Conservation (phyloP, 176 grass and related monocot species). For the barley (Hordeum vulgare) region DNA sequence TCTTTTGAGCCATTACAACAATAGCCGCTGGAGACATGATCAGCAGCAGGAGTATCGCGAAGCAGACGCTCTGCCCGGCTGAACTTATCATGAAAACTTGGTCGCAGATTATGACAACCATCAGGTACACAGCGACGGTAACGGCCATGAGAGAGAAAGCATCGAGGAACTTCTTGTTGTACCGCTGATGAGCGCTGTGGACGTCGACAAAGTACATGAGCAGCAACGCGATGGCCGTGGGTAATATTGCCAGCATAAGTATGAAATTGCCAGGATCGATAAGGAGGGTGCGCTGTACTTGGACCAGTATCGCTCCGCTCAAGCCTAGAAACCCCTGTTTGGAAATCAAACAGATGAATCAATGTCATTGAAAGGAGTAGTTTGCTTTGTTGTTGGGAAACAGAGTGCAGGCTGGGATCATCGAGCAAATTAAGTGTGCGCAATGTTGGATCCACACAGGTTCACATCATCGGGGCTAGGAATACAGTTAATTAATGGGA, state of each 20-base stretch:
- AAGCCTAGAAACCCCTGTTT: slow-evolving; percentile 80
- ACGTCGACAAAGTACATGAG: slow-evolving; percentile 73
- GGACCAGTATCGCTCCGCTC: slow-evolving; percentile 81
- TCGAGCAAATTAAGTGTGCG: not conserved
- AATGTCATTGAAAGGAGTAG: not conserved
- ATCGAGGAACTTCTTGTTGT: slow-evolving; percentile 66
- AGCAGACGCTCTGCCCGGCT: slow-evolving; percentile 36
- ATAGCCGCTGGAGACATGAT: slow-evolving; percentile 42
- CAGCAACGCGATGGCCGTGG: slow-evolving; percentile 47
- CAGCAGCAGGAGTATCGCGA: slow-evolving; percentile 45
- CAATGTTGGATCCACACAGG: not conserved
- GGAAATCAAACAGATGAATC: slow-evolving; percentile 1
- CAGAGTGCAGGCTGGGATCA: not conserved
- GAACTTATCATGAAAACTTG: slow-evolving; percentile 41
- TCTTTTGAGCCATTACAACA: slow-evolving; percentile 46
- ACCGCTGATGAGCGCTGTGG: slow-evolving; percentile 21
- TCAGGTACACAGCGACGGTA: slow-evolving; percentile 66
- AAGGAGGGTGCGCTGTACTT: slow-evolving; percentile 43
- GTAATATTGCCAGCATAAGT: slow-evolving; percentile 71
- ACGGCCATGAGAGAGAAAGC: slow-evolving; percentile 76
- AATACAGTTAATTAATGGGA: not conserved
- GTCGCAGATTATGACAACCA: slow-evolving; percentile 79
- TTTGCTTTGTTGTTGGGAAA: not conserved
- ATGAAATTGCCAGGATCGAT: slow-evolving; percentile 53
- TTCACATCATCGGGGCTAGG: not conserved